Conservation (phyloP, 1,284 basidiomycete species). For the Mycosarcoma maydis region DNA sequence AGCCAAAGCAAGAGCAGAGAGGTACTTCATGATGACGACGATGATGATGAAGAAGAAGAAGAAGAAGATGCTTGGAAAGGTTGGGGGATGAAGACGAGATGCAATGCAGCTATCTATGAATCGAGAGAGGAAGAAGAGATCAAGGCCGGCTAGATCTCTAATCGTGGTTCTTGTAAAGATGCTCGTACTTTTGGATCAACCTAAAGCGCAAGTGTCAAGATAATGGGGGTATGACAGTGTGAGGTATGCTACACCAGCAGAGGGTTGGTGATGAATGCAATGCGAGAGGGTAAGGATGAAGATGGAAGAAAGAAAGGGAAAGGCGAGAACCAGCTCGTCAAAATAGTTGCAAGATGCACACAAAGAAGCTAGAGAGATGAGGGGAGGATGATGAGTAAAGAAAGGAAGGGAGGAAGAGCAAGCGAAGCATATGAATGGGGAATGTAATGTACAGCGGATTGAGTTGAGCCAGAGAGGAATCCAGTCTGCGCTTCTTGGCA, state of each 20-base stretch:
- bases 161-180: background rate
- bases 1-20: constrained; percentile 45
- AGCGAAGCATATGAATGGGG: constrained; percentile 12
- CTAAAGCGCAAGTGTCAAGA: constrained; percentile 26
- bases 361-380: constrained; percentile 9
- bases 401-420: constrained; percentile 8
- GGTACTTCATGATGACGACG: constrained; percentile 36
- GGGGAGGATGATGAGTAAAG: constrained; percentile 15
- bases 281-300: constrained; percentile 1
- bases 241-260: constrained; percentile 17
- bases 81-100: too few species aligned
- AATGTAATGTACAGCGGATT: constrained; percentile 20
- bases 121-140: constrained; percentile 7
- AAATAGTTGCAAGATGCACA: constrained; percentile 17
- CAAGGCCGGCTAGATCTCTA: constrained; percentile 25
- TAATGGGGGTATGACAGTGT: too few species aligned
- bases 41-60: constrained; percentile 2
- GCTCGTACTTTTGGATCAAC: constrained; percentile 27
- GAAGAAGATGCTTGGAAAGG: constrained; percentile 1
- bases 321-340: constrained; percentile 41
- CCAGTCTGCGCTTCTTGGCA: constrained; percentile 24
- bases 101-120: too few species aligned
- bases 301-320: constrained; percentile 5
- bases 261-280: background rate
- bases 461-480: constrained; percentile 16